Conservation (phyloP, 2,329 filamentous ascomycete genomes). For the Microdochium paspali region DNA sequence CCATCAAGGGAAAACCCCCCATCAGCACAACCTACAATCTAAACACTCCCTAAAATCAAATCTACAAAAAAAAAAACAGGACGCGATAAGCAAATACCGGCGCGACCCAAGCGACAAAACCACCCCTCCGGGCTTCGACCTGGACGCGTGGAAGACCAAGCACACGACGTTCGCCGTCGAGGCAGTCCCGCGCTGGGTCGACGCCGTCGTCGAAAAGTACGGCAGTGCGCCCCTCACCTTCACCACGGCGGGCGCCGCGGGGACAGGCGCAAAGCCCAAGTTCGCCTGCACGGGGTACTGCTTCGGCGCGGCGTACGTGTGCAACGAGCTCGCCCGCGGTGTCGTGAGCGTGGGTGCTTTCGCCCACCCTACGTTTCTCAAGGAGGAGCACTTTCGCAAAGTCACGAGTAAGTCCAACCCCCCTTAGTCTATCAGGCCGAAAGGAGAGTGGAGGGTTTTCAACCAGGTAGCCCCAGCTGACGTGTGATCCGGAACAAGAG, state of each 20-base stretch:
- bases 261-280: background rate
- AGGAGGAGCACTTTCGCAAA: conserved; percentile 31
- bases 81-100: conserved; percentile 32
- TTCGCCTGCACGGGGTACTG: conserved; percentile 15
- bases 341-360: conserved; percentile 30
- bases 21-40: too few species aligned
- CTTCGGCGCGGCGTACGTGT: conserved; percentile 34
- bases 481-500: conserved; percentile 9
- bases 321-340: conserved; percentile 26
- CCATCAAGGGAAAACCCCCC: too few species aligned
- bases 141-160: conserved; percentile 36
- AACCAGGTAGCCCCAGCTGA: background rate
- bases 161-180: conserved; percentile 30
- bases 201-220: conserved; percentile 24
- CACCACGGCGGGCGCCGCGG: conserved; percentile 24
- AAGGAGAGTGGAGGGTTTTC: too few species aligned
- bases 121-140: conserved; percentile 30
- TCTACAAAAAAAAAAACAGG: conserved; percentile 14
- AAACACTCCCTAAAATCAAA: background rate
- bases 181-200: conserved; percentile 33
- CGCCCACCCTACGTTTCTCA: conserved; percentile 39
- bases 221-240: conserved; percentile 23
- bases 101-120: conserved; percentile 16
- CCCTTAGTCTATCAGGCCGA: too few species aligned
- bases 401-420: conserved; percentile 24